phyloP scores from a whole-genome alignment of 2,329 filamentous ascomycete species.

The Colletotrichum higginsianum region DNA sequence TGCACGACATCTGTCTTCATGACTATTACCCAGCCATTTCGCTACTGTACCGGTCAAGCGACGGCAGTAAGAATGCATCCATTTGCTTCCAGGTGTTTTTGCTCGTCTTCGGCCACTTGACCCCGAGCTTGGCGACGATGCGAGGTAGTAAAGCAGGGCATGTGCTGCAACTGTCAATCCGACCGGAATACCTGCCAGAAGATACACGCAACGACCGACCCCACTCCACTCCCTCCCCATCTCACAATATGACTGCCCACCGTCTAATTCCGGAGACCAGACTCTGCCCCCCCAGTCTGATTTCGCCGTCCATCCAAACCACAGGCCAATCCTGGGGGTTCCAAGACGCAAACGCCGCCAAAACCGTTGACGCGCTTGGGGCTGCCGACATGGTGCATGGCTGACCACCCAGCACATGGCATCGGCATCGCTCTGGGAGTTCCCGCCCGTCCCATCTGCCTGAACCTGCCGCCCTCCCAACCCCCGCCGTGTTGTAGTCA shows the following conservation, averaged over 20 bases:
- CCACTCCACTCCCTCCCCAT: neutral
- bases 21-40: neutral
- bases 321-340: slow-evolving; percentile 18
- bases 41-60: neutral
- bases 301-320: neutral
- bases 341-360: neutral
- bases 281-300: neutral
- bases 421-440: slow-evolving; percentile 32
- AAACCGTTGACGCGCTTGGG: slow-evolving; percentile 23
- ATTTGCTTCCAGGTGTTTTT: neutral
- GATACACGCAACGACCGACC: neutral
- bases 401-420: slow-evolving; percentile 32
- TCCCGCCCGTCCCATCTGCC: slow-evolving; percentile 42
- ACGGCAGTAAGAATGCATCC: neutral
- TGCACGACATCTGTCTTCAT: neutral
- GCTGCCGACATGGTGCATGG: slow-evolving; percentile 25
- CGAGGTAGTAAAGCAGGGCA: neutral
- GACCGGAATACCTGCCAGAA: neutral
- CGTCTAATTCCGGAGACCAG: neutral
- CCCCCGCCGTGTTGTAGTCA: slow-evolving; percentile 33
- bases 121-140: neutral
- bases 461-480: slow-evolving; percentile 12
- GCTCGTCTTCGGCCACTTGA: neutral
- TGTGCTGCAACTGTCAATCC: neutral
- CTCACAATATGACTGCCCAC: neutral